Conservation (phyloP, 2,329 filamentous ascomycete species). For the Gaeumannomyces tritici region DNA sequence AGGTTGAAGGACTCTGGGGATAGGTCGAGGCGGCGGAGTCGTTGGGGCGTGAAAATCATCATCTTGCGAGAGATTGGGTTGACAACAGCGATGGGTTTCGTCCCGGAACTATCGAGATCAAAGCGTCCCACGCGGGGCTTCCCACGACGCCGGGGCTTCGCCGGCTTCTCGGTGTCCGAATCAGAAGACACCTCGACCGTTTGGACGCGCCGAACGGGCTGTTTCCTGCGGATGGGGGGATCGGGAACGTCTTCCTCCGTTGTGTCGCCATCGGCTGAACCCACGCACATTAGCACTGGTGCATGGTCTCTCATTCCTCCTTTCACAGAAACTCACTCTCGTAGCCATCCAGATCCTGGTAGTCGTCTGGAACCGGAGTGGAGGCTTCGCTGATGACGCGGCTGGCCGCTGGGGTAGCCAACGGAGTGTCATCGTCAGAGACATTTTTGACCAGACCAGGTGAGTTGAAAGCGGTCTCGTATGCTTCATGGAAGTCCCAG, state of each 20-base stretch:
- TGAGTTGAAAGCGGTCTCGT: constrained; percentile 18
- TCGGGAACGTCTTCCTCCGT: constrained; percentile 50
- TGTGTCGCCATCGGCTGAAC: constrained; percentile 48
- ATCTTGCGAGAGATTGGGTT: constrained; percentile 49
- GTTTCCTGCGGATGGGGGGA: constrained; percentile 37
- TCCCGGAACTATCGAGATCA: constrained; percentile 41
- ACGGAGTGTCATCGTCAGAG: constrained; percentile 32
- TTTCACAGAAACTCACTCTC: constrained; percentile 40
- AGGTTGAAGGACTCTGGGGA: constrained; percentile 46
- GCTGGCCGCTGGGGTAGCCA: constrained; percentile 28
- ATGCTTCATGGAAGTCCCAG: constrained; percentile 50
- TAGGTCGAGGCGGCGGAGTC: constrained; percentile 36
- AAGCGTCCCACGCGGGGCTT: constrained; percentile 46
- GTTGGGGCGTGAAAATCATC: constrained; percentile 49
- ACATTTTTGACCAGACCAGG: constrained; percentile 7
- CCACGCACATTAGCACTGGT: constrained; percentile 25
- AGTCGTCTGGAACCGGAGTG: constrained; percentile 17
- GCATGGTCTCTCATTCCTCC: constrained; percentile 6
- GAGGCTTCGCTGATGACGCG: constrained; percentile 22
- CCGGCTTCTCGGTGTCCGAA: constrained; percentile 37
- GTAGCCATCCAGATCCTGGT: constrained; percentile 43
- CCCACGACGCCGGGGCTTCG: constrained; percentile 26
- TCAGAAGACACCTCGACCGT: constrained; percentile 31
- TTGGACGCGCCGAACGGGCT: constrained; percentile 24
- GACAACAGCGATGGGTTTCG: constrained; percentile 49